A percentile compares a stretch with the other conserved stretches of the same genome.
Evolutionary conservation across 768 basidiomycete genomes (phyloP).

Genomic region (Pleurotus salmoneostramineus): DNA sequence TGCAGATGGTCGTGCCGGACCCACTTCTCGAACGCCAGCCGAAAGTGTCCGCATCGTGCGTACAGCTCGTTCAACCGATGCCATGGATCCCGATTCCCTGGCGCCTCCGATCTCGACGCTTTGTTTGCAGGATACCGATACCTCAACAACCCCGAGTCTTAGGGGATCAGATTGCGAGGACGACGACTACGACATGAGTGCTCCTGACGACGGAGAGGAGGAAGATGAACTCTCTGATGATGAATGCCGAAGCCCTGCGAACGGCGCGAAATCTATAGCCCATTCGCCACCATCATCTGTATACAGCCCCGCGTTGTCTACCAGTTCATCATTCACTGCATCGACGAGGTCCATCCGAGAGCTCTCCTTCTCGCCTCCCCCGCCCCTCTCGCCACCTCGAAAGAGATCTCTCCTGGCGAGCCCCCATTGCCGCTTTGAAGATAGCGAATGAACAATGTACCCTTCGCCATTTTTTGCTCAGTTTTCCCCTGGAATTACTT

Average conservation of each 20-base stretch:
- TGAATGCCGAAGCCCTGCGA: background rate
- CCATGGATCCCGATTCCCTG: background rate
- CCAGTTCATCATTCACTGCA: background rate
- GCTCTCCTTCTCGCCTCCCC: conserved; percentile 1
- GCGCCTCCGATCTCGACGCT: conserved; percentile 4
- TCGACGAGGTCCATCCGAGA: background rate
- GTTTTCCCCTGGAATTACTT: too few species aligned
- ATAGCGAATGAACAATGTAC: background rate
- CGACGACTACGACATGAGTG: background rate
- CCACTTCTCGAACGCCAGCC: background rate
- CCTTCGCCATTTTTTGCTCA: background rate
- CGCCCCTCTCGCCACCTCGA: background rate
- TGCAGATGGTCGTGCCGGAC: background rate
- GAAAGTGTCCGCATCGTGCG: background rate
- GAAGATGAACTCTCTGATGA: background rate
- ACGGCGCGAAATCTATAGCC: background rate
- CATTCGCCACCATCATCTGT: background rate
- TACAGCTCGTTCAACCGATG: background rate
- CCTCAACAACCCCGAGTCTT: background rate
- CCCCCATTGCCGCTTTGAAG: background rate
- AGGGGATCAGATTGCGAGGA: background rate
- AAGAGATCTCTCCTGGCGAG: background rate
- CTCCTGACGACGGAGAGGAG: background rate
- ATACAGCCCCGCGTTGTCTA: background rate
- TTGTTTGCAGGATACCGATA: background rate